Percentiles rank a stretch among this genome's conserved stretches.
Evolutionary conservation across 2,329 filamentous ascomycete genomes (phyloP).

Genomic region (Lizonia empirigonia): DNA sequence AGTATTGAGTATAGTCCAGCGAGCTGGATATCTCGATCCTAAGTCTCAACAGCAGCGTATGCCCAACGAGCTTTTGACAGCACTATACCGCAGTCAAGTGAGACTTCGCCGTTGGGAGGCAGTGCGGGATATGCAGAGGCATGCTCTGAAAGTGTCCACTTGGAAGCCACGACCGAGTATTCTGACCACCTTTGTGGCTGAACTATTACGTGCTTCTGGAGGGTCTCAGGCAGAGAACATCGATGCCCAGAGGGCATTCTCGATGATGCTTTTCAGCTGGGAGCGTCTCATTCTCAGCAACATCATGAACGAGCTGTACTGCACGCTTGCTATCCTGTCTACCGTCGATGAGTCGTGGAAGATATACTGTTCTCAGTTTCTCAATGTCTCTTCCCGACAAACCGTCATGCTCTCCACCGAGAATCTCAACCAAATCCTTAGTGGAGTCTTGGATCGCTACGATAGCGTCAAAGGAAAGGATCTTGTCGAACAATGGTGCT

Average conservation of each 20-base stretch:
- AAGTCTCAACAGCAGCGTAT: constrained; percentile 34
- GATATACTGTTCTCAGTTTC: constrained; percentile 38
- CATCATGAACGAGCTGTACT: constrained; percentile 37
- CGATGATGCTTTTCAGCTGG: constrained; percentile 40
- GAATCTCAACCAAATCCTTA: constrained; percentile 60
- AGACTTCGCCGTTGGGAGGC: constrained; percentile 49
- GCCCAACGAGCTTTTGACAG: constrained; percentile 44
- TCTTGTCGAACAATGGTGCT: constrained; percentile 56
- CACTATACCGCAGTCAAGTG: constrained; percentile 53
- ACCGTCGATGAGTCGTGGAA: constrained; percentile 35
- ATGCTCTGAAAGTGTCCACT: constrained; percentile 29
- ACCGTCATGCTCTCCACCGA: constrained; percentile 36
- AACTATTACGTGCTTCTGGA: constrained; percentile 34
- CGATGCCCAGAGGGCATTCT: constrained; percentile 34
- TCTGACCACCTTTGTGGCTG: constrained; percentile 38
- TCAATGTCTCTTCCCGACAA: constrained; percentile 35
- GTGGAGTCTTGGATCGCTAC: constrained; percentile 58
- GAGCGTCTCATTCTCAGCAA: constrained; percentile 32
- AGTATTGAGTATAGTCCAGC: constrained; percentile 40
- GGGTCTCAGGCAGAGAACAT: constrained; percentile 13
- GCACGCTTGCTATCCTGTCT: constrained; percentile 41
- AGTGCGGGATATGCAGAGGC: constrained; percentile 47
- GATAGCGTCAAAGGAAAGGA: constrained; percentile 55
- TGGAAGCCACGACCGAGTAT: constrained; percentile 38
- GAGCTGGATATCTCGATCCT: constrained; percentile 23